Evolutionary conservation across 2,329 filamentous ascomycete species (phyloP).

Genomic region (Fusarium bulbicola): DNA sequence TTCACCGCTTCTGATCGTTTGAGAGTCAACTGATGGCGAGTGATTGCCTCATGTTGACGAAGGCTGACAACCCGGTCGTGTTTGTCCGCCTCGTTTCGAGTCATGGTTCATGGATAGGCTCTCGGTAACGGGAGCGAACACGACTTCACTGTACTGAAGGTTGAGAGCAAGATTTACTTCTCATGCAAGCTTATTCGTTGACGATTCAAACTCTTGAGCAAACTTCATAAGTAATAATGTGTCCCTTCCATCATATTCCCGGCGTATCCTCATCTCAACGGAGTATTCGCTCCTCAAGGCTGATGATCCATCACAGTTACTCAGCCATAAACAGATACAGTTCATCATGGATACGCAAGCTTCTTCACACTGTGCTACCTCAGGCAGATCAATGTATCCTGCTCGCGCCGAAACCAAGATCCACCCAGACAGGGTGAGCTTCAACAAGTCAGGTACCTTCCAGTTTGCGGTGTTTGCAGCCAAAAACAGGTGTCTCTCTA

Average conservation of each 20-base stretch:
- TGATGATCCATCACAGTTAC: slow-evolving; percentile 23
- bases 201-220: neutral
- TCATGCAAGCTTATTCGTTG: neutral
- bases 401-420: slow-evolving; percentile 14
- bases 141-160: neutral
- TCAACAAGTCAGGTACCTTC: slow-evolving; percentile 35
- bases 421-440: slow-evolving; percentile 29
- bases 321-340: slow-evolving; percentile 16
- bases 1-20: slow-evolving; percentile 16
- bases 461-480: slow-evolving; percentile 21
- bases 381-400: slow-evolving; percentile 22
- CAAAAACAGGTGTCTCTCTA: slow-evolving; percentile 28
- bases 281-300: neutral
- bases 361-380: slow-evolving; percentile 15
- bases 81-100: slow-evolving; percentile 34
- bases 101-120: slow-evolving; percentile 23
- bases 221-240: neutral
- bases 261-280: neutral
- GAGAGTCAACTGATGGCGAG: slow-evolving; percentile 4
- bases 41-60: slow-evolving; percentile 31
- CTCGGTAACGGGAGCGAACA: slow-evolving; percentile 25
- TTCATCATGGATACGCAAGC: slow-evolving; percentile 31
- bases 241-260: neutral
- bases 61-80: slow-evolving; percentile 15
- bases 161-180: neutral